A percentile compares a stretch with the other conserved stretches of the same genome.
These are phyloP conservation scores for Backusella mclennaniae DNA, from an alignment of 192 early-diverging fungal species.

Conservation along the genomic window DNA sequence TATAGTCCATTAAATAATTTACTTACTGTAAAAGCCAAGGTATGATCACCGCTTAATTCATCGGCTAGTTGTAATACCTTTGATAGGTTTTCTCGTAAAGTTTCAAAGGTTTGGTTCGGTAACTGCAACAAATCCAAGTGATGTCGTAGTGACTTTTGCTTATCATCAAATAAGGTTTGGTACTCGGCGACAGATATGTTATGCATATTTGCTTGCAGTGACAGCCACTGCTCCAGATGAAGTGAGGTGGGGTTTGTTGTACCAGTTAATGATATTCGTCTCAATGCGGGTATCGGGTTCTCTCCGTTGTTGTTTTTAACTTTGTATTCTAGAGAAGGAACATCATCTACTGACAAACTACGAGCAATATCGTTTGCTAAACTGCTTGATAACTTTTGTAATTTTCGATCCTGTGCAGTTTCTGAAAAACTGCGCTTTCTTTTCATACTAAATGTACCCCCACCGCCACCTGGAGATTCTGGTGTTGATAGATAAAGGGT, in stretches of 20 bases:
- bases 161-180: constrained; percentile 13
- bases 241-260: neutral
- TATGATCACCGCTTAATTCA: constrained; percentile 26
- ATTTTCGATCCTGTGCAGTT: constrained; percentile 29
- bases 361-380: constrained; percentile 38
- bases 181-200: constrained; percentile 6
- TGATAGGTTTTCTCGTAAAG: constrained; percentile 11
- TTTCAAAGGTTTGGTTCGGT: constrained; percentile 8
- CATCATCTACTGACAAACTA: constrained; percentile 28
- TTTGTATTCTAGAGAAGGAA: neutral
- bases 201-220: constrained; percentile 13
- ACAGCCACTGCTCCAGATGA: constrained; percentile 14
- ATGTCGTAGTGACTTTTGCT: constrained; percentile 11
- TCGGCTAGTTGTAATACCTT: constrained; percentile 17
- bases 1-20: neutral
- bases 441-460: neutral
- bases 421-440: constrained; percentile 36
- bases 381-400: constrained; percentile 27
- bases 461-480: neutral
- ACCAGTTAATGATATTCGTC: constrained; percentile 24
- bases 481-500: constrained; percentile 1
- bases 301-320: neutral
- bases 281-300: constrained; percentile 22
- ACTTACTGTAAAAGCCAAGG: constrained; percentile 20
- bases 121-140: constrained; percentile 14